These are phyloP conservation scores for Ustilago esculenta DNA, from an alignment of 1,284 basidiomycete species.

Conservation along the genomic window DNA sequence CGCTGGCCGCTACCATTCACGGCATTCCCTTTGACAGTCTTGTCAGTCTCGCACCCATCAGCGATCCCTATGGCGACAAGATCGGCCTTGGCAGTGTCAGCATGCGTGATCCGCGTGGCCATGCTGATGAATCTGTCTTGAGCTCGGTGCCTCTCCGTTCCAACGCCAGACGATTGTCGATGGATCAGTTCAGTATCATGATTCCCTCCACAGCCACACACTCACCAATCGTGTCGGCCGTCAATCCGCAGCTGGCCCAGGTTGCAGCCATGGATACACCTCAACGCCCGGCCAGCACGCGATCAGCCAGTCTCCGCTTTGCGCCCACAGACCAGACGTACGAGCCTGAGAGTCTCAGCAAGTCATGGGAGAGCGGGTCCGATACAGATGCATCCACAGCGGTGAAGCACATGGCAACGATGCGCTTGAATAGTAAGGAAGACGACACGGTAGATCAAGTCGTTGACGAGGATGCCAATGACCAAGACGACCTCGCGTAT, in stretches of 20 bases:
- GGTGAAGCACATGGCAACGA: conserved; percentile 18
- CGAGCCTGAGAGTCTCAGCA: conserved; percentile 25
- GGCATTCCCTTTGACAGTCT: conserved; percentile 84
- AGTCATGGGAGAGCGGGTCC: conserved; percentile 29
- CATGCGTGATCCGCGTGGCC: conserved; percentile 39
- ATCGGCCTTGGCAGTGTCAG: conserved; percentile 55
- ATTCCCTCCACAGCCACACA: conserved; percentile 17
- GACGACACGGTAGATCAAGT: neutral
- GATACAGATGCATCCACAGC: conserved; percentile 13
- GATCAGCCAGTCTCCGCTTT: conserved; percentile 51
- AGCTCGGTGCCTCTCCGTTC: conserved; percentile 28
- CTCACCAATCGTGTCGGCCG: conserved; percentile 23
- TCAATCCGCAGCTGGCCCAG: conserved; percentile 27
- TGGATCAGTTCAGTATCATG: conserved; percentile 45
- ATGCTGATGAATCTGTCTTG: conserved; percentile 31
- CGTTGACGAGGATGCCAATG: conserved; percentile 15
- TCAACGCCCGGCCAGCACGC: conserved; percentile 34
- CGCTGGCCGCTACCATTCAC: conserved; percentile 68
- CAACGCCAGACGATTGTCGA: conserved; percentile 34
- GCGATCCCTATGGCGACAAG: conserved; percentile 73
- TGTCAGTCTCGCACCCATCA: conserved; percentile 79
- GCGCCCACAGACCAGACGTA: conserved; percentile 38
- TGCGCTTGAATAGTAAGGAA: conserved; percentile 3
- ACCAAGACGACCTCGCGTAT: conserved; percentile 29
- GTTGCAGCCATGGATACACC: conserved; percentile 35